These are phyloP conservation scores for Senna siamea DNA, from an alignment of 306 rosid species.

Conservation along the genomic window DNA sequence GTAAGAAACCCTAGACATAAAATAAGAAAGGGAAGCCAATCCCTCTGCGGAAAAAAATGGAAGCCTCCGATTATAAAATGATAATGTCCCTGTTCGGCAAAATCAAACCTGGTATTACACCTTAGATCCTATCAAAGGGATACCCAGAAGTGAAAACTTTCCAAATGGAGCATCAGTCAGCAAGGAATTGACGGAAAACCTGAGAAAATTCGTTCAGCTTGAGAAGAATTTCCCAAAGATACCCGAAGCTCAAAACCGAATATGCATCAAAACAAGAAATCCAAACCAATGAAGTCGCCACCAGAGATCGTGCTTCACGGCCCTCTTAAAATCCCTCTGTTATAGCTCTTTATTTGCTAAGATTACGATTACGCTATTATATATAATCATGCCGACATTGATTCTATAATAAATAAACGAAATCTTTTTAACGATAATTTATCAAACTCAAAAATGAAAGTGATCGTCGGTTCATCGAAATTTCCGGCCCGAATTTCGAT, in stretches of 20 bases:
- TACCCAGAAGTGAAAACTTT: conserved; percentile 14
- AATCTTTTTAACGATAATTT: not conserved
- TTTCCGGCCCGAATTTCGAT: conserved; percentile 49
- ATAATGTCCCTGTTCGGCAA: conserved; percentile 8
- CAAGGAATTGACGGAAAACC: conserved; percentile 35
- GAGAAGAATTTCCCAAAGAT: conserved; percentile 33
- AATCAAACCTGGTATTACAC: not conserved
- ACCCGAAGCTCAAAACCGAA: conserved; percentile 20
- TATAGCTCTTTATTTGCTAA: not conserved
- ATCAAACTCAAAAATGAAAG: not conserved
- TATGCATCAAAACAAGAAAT: conserved; percentile 28
- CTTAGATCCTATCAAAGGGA: conserved; percentile 25
- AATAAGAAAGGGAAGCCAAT: not conserved
- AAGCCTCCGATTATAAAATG: conserved; percentile 1
- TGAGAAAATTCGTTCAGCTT: conserved; percentile 32
- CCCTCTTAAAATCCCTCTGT: not conserved
- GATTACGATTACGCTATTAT: too few species aligned
- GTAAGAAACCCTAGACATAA: conserved; percentile 41
- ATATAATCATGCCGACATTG: not conserved
- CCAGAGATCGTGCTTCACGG: not conserved
- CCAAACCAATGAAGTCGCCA: conserved; percentile 1
- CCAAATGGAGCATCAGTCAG: not conserved
- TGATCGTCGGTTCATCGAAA: conserved; percentile 31
- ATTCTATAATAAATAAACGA: not conserved
- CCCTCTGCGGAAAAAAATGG: not conserved